Conservation (phyloP, 2,329 filamentous ascomycete species). For the Stylonectria norvegica region DNA sequence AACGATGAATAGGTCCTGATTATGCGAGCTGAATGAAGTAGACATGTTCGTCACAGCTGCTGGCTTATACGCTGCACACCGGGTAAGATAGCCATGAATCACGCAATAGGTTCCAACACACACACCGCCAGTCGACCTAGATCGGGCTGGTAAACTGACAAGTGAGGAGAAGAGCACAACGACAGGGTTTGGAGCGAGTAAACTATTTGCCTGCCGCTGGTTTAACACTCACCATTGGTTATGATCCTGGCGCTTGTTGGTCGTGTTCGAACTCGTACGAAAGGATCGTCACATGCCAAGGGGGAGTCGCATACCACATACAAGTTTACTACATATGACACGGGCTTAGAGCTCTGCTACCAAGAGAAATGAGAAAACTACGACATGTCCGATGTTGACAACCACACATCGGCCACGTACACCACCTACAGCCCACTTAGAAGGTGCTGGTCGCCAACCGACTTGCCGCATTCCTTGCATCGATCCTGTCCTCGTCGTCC, state of each 20-base stretch:
- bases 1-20: too few species aligned
- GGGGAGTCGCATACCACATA: too few species aligned
- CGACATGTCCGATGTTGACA: slow-evolving; percentile 12
- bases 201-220: background rate
- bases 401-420: slow-evolving; percentile 12
- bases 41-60: too few species aligned
- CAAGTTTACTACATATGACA: slow-evolving; percentile 20
- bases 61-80: background rate
- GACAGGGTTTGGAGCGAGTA: background rate
- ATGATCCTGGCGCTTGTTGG: too few species aligned
- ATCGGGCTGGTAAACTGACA: background rate
- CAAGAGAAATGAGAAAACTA: slow-evolving; percentile 17
- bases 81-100: slow-evolving; percentile 1
- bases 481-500: slow-evolving; percentile 88
- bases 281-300: too few species aligned
- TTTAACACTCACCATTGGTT: background rate
- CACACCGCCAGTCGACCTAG: slow-evolving; percentile 8
- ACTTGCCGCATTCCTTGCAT: slow-evolving; percentile 93
- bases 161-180: background rate
- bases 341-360: slow-evolving; percentile 24
- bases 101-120: slow-evolving; percentile 4
- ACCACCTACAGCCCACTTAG: slow-evolving; percentile 39
- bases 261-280: too few species aligned
- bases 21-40: too few species aligned
- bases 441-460: slow-evolving; percentile 93